Base-by-base conservation (phyloP, 2,329 filamentous ascomycete genomes). In the Colletotrichum graminicola region DNA sequence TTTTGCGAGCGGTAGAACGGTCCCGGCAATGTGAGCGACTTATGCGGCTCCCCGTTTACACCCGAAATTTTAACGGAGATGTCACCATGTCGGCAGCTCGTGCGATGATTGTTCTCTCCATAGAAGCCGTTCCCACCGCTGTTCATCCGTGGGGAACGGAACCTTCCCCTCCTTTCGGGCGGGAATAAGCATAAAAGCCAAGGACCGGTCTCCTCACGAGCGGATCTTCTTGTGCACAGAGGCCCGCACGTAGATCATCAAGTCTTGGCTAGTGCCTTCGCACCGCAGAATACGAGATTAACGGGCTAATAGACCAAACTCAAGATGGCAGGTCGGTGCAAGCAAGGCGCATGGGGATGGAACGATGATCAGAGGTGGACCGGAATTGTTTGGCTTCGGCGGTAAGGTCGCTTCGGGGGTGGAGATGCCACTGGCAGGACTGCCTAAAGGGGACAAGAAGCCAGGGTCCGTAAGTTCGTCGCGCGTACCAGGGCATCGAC, bases 261-360 rank as follows among this genome's bases (percentile, higher is more conserved):
- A 36, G 29, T 21, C 26, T 29, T 39, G 16, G 34, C 51, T 26
- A n/a, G 16, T 29, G n/a, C 6, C 26, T 12, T n/a, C 29, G 45
- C n/a, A 34, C 21, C 7, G 18, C 36, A 52, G 39, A 63, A 71
- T 68, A 71, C 64, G 68, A 71, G 10, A 52, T 45, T 56, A 12
- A 54, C 51, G 26, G 14, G 8, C 21, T 39, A 59, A 26, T 39
- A 41, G 49, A 49, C 68, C 68, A 71, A 47, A 43, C 64, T 63
- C 51, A 71, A 71, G 64, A 67, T 2, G 68, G 68, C 68, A 71
- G 68, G 68, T 71, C 68, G 57, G 11, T 36, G 11, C 34, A 36
- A 36, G 34, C 34, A 36, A 36, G 34, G 34, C 34, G 11, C 34
- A 36, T 36, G 8, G 34, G 34, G 34, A 8, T 8, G 34, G 11